These are phyloP conservation scores for Hibiscus syriacus DNA, from an alignment of 345 rosid species.

Conservation along the genomic window DNA sequence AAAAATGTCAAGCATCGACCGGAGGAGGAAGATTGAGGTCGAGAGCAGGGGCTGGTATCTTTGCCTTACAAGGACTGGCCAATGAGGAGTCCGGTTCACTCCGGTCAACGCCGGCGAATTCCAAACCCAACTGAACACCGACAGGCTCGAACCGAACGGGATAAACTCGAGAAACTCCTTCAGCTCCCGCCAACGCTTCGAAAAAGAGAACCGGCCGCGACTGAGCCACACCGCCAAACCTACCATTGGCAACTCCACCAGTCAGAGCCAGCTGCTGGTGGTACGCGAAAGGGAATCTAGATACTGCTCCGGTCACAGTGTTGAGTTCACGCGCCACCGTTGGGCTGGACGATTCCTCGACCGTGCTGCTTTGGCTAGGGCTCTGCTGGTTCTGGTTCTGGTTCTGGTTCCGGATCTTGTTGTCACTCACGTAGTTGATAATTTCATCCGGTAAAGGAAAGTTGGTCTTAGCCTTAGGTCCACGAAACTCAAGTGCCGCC, in stretches of 20 bases:
- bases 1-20: constrained; percentile 34
- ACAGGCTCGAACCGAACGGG: constrained; percentile 43
- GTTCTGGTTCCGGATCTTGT: neutral
- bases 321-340: constrained; percentile 16
- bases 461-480: constrained; percentile 60
- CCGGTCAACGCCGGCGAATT: constrained; percentile 19
- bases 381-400: constrained; percentile 18
- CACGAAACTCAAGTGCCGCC: constrained; percentile 62
- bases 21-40: constrained; percentile 78
- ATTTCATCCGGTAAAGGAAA: constrained; percentile 33
- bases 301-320: constrained; percentile 5
- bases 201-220: constrained; percentile 28
- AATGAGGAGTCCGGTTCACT: constrained; percentile 42
- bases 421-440: neutral
- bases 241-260: neutral
- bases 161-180: constrained; percentile 28
- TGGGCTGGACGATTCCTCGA: constrained; percentile 34
- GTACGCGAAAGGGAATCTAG: constrained; percentile 45
- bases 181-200: constrained; percentile 29
- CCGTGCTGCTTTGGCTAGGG: constrained; percentile 31
- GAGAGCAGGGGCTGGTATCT: constrained; percentile 19
- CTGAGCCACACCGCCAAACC: constrained; percentile 1
- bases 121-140: constrained; percentile 18
- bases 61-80: constrained; percentile 29
- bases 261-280: constrained; percentile 26